A percentile compares a stretch with the other conserved stretches of the same genome.
Conservation (phyloP, 306 rosid species). For the Prunus salicina region DNA sequence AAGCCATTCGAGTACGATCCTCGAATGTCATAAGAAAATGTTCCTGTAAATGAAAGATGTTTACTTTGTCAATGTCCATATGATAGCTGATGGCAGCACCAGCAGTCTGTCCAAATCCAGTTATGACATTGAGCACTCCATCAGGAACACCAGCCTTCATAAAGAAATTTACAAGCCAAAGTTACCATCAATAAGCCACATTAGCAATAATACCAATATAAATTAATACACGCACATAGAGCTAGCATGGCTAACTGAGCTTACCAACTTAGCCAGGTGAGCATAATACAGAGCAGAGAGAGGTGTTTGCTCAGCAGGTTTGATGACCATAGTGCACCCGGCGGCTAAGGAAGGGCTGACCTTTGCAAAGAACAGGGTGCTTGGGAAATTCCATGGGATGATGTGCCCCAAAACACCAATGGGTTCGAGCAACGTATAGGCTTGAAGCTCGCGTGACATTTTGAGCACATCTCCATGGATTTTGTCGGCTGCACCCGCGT, state of each 20-base stretch:
- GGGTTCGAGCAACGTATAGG: constrained; percentile 71
- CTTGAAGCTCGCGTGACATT: constrained; percentile 45
- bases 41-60: not conserved
- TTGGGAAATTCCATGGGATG: constrained; percentile 90
- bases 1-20: not conserved
- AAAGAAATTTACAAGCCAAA: not conserved
- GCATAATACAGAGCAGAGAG: constrained; percentile 81
- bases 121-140: constrained; percentile 80
- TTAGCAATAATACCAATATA: no score
- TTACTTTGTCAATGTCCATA: constrained; percentile 83
- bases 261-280: constrained; percentile 68
- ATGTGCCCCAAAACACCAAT: constrained; percentile 84
- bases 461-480: constrained; percentile 75
- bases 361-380: constrained; percentile 47
- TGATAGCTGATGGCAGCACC: constrained; percentile 74
- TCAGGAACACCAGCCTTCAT: constrained; percentile 83
- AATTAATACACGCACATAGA: not conserved
- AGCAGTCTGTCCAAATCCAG: constrained; percentile 80
- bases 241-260: not conserved
- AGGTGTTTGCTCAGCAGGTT: constrained; percentile 93
- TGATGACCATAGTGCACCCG: constrained; percentile 82
- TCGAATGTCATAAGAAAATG: not conserved
- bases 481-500: constrained; percentile 93
- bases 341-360: constrained; percentile 75
- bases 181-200: not conserved